A percentile compares a stretch with the other conserved stretches of the same genome.
phyloP scores from a whole-genome alignment of 2,329 filamentous ascomycete genomes.

The Pseudogymnoascus sp. region DNA sequence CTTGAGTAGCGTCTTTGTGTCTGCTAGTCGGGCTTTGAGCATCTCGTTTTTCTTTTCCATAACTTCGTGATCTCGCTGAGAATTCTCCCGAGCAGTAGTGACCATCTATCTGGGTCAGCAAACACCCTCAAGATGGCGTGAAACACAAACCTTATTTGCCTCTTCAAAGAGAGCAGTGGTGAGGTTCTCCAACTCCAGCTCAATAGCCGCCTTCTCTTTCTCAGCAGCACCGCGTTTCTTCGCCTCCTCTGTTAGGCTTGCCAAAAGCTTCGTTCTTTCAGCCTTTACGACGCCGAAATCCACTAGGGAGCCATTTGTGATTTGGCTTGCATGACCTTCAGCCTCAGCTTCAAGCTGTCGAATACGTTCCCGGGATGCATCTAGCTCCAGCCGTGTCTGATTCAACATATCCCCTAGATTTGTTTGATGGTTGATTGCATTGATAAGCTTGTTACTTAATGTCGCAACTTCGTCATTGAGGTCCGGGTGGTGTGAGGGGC shows the following conservation, averaged over 20 bases:
- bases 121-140: conserved; percentile 63
- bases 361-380: conserved; percentile 60
- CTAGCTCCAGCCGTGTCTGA: conserved; percentile 74
- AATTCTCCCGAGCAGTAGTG: conserved; percentile 79
- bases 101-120: conserved; percentile 77
- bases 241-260: conserved; percentile 56
- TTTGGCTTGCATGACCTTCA: conserved; percentile 59
- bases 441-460: conserved; percentile 90
- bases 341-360: conserved; percentile 52
- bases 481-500: conserved; percentile 43
- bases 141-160: conserved; percentile 64
- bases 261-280: conserved; percentile 55
- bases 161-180: conserved; percentile 95
- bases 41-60: conserved; percentile 81
- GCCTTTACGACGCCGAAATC: conserved; percentile 64
- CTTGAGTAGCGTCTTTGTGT: conserved; percentile 75
- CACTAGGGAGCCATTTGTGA: conserved; percentile 68
- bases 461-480: conserved; percentile 71
- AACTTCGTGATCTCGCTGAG: conserved; percentile 72
- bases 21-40: conserved; percentile 72
- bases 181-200: conserved; percentile 82
- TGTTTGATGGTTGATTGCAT: conserved; percentile 95
- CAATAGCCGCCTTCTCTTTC: conserved; percentile 78
- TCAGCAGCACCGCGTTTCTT: conserved; percentile 57
- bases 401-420: conserved; percentile 81